Base-by-base conservation (phyloP, 371 early-diverging fungal species). In the Rozella allomycis region DNA sequence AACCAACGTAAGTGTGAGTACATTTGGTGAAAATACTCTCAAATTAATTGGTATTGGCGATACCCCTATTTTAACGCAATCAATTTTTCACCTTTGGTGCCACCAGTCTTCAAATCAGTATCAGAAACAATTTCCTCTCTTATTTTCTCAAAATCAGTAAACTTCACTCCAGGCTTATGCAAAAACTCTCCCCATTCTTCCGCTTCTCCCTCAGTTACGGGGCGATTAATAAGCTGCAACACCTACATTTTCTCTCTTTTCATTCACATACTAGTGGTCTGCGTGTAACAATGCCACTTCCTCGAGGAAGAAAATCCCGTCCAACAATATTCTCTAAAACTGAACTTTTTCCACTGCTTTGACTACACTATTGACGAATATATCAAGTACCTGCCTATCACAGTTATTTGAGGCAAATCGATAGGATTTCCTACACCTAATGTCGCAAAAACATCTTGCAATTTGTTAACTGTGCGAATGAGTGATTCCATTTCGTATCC, bases 271-370 rank as follows among this genome's bases (percentile, higher is more conserved):
- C 78, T 49, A 94, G 58, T 18, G 93, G 86, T 27, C 93, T 67
- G 35, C 96, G 73, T 18, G 91, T 90, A 14, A 91, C 82, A 51
- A 86, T 88, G 32, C 90, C 83, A 32, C 81, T 72, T 35, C 61
- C 54, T 71, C 32, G 11, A 13, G 99, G 99, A 37, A 98, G 54
- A 57, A 98, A 88, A 54, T 98, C 98, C 38, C 80, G 62, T 17
- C 94, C 91, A 16, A 98, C 88, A 56, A 98, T 85, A 56, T 94
- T 94, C 43, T 98, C 99, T 21, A 98, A 67, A 21, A 98, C 96
- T 19, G 94, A 93, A 49, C 78, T 78, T 59, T 99, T 99, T 26
- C 99, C 99, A 50, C 81, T 76, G 39, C 82, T 80, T 57, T 96
- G 93, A n/a, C 75, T 47, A 50, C 52, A 53, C 59, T 97, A 48